Evolutionary conservation across 306 rosid genomes (phyloP).

Genomic region (Cucumis melo): DNA sequence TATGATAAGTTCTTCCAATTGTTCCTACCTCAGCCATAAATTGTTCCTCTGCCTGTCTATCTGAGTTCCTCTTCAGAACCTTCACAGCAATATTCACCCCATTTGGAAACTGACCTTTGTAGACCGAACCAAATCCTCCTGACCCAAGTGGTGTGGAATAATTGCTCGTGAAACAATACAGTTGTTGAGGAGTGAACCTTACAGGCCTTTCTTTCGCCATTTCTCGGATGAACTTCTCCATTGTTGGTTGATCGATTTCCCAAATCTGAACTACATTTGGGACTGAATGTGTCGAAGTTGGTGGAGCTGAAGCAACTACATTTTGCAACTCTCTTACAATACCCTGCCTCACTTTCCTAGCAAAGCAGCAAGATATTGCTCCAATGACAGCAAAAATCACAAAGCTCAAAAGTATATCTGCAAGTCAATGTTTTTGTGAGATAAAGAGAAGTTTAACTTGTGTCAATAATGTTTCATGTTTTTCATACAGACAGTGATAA

Average conservation of each 20-base stretch:
- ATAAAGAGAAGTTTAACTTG: not conserved
- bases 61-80: constrained; percentile 17
- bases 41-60: constrained; percentile 24
- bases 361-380: not conserved
- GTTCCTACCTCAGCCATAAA: constrained; percentile 34
- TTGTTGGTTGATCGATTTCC: not conserved
- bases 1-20: constrained; percentile 26
- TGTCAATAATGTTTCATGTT: not conserved
- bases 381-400: not conserved
- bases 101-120: constrained; percentile 20
- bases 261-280: not conserved
- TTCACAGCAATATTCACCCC: constrained; percentile 31
- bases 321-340: not conserved
- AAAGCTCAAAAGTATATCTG: not conserved
- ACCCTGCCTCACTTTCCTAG: not conserved
- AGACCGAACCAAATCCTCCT: constrained; percentile 35
- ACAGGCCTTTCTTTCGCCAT: not conserved
- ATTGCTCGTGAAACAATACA: not conserved
- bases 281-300: not conserved
- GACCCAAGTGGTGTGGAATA: constrained; percentile 17
- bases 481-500: not conserved
- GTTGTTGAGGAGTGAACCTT: not conserved
- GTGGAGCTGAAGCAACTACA: not conserved
- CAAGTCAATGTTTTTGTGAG: not conserved
- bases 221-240: not conserved